These are phyloP conservation scores for Phlebiopsis flavidoalba DNA, from an alignment of 768 basidiomycete genomes.

Conservation along the genomic window DNA sequence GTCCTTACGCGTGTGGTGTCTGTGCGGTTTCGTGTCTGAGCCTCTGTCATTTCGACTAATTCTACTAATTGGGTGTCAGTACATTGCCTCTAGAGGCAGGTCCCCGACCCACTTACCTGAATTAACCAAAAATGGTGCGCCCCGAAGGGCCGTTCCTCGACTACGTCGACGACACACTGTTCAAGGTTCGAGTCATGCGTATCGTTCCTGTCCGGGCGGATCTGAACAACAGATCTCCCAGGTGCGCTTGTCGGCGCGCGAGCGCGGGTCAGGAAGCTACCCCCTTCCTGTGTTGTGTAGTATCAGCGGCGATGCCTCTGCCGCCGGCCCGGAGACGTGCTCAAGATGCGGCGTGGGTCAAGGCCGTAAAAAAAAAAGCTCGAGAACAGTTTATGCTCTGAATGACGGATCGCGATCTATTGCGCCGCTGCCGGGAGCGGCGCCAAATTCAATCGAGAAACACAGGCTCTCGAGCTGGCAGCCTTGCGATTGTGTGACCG, in stretches of 20 bases:
- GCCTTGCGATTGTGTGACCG: slow-evolving; percentile 77
- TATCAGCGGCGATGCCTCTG: slow-evolving; percentile 63
- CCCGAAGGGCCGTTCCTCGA: slow-evolving; percentile 28
- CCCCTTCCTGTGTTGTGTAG: too few relatives aligned
- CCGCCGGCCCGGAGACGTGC: slow-evolving; percentile 68
- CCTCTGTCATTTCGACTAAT: too few relatives aligned
- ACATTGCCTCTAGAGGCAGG: too few relatives aligned
- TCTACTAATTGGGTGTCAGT: too few relatives aligned
- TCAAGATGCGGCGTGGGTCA: slow-evolving; percentile 81
- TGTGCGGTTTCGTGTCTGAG: too few relatives aligned
- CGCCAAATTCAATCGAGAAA: slow-evolving; percentile 71
- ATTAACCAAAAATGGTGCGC: slow-evolving; percentile 26
- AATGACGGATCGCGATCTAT: slow-evolving; percentile 64
- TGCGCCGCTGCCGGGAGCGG: slow-evolving; percentile 77
- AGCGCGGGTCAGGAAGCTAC: too few relatives aligned
- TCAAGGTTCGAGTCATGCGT: slow-evolving; percentile 73
- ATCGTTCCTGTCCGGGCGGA: slow-evolving; percentile 67
- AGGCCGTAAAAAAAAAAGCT: slow-evolving; percentile 71
- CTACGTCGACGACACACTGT: slow-evolving; percentile 66
- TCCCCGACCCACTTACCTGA: too few relatives aligned
- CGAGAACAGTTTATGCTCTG: slow-evolving; percentile 69
- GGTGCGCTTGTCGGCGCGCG: slow-evolving; percentile 32
- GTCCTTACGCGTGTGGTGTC: too few relatives aligned
- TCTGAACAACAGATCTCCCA: too few relatives aligned
- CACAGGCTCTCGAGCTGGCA: slow-evolving; percentile 68